A percentile compares a stretch with the other conserved stretches of the same genome.
phyloP scores from a whole-genome alignment of 2,329 filamentous ascomycete species.

The Teratosphaeria viscida region DNA sequence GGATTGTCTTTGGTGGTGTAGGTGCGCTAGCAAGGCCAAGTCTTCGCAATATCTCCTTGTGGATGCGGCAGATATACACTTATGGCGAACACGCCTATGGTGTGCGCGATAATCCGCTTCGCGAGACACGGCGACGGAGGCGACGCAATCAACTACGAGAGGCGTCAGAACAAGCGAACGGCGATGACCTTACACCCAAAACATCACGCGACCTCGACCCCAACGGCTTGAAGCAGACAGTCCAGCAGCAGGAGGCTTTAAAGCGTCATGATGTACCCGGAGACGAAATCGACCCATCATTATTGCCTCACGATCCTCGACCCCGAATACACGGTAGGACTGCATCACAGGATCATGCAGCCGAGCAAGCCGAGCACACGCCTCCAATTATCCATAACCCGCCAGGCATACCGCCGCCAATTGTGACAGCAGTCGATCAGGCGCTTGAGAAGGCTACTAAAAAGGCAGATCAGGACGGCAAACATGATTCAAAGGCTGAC shows the following conservation, averaged over 20 bases:
- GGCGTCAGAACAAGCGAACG: constrained; percentile 4
- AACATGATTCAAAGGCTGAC: neutral
- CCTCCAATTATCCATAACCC: constrained; percentile 3
- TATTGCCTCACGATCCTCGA: constrained; percentile 31
- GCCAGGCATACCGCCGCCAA: constrained; percentile 35
- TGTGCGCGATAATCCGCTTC: constrained; percentile 65
- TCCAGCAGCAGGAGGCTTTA: constrained; percentile 3
- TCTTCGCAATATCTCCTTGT: constrained; percentile 62
- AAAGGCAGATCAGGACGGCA: constrained; percentile 21
- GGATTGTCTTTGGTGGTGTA: constrained; percentile 74
- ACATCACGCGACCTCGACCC: neutral
- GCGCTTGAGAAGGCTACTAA: constrained; percentile 34
- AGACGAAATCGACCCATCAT: neutral
- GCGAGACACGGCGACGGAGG: constrained; percentile 44
- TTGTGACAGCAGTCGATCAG: constrained; percentile 34
- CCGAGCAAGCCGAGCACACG: constrained; percentile 4
- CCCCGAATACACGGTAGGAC: constrained; percentile 16
- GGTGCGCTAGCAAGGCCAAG: constrained; percentile 63
- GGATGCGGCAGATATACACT: constrained; percentile 80
- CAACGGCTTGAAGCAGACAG: constrained; percentile 1
- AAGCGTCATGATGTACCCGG: neutral
- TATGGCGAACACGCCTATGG: constrained; percentile 81
- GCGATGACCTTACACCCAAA: neutral
- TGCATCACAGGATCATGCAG: constrained; percentile 17
- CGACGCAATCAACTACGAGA: constrained; percentile 26